These are phyloP conservation scores for Stagonosporopsis cucurbitacearum DNA, from an alignment of 2,329 filamentous ascomycete genomes.

Conservation along the genomic window DNA sequence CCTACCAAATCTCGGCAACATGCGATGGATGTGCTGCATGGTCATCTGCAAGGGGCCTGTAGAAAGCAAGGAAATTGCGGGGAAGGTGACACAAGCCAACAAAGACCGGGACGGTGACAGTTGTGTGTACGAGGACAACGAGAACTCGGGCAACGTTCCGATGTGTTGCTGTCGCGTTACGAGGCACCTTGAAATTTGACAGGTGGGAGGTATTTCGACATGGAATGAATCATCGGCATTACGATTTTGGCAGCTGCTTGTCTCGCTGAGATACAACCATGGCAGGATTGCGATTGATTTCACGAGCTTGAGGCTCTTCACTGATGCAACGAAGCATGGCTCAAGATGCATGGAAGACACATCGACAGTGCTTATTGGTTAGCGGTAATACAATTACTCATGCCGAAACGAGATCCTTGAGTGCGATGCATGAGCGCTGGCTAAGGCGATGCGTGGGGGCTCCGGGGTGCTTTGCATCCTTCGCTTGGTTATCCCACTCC, in stretches of 20 bases:
- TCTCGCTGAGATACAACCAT: neutral
- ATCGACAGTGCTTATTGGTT: conserved; percentile 18
- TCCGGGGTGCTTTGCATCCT: conserved; percentile 19
- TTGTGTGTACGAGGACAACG: conserved; percentile 29
- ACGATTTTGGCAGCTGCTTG: neutral
- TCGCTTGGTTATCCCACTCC: conserved; percentile 20
- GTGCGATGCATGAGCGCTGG: conserved; percentile 24
- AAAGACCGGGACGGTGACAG: conserved; percentile 35
- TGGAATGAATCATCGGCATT: conserved; percentile 10
- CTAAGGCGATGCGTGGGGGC: conserved; percentile 31
- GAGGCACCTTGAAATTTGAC: conserved; percentile 15
- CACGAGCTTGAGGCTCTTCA: conserved; percentile 30
- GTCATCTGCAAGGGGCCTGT: conserved; percentile 49
- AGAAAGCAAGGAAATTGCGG: conserved; percentile 47
- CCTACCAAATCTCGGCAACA: conserved; percentile 30
- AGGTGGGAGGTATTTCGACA: conserved; percentile 24
- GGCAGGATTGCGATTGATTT: neutral
- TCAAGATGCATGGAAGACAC: conserved; percentile 1
- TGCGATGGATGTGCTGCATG: conserved; percentile 43
- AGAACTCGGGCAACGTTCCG: conserved; percentile 23
- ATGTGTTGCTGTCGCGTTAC: conserved; percentile 33
- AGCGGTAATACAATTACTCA: conserved; percentile 44
- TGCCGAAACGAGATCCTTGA: conserved; percentile 28
- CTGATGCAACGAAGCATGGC: conserved; percentile 4
- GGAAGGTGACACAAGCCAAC: conserved; percentile 33